Evolutionary conservation across 2,329 filamentous ascomycete species (phyloP), one percentile per base, ranked within the genome.

Genomic region (Leptographium flavum): DNA sequence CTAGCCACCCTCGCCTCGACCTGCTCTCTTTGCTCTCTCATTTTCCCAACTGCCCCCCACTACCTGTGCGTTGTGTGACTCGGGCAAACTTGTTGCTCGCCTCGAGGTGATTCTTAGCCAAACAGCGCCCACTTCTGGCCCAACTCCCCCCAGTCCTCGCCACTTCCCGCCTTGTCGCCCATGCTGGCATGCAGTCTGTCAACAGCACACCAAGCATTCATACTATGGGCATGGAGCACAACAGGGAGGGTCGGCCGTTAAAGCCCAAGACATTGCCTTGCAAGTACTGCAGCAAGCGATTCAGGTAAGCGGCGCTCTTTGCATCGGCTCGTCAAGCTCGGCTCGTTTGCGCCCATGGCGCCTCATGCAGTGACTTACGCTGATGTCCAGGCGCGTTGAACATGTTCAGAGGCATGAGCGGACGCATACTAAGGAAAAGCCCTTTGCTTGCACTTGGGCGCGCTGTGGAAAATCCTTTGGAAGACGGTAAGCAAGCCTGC

Each of bases 381-480:
- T 57, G 58, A 22, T 14, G 55, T 53, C 59, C 60, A 77, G 74
- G 58, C 73, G 75, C 54, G 73, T 79, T 53, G 75, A 79, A 59
- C 75, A 79, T 60, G 73, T 79, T 44, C 74, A 79, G 59, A 67
- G 75, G 56, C 75, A 79, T 58, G 74, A 78, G 59, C 68, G 74
- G 50, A 78, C 74, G 30, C 75, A 79, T 60, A 79, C 75, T 53
- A 79, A 79, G 55, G 75, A 79, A 61, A 79, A 79, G 58, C 75
- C 75, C 9, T 79, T 79, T 56, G 67, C 70, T 42, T 79, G 75
- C 53, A 64, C 56, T 50, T 76, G 73, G 71, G 68, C 69, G 56
- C 67, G 70, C 36, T 79, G 75, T 60, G 74, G 74, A 41, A 78
- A 78, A 61, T 75, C 69, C 2, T 79, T 79, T 61, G 73, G 74